A percentile compares a stretch with the other conserved stretches of the same genome.
phyloP scores from a whole-genome alignment of 1,139 yeast species.

The Nematodospora anomalae region DNA sequence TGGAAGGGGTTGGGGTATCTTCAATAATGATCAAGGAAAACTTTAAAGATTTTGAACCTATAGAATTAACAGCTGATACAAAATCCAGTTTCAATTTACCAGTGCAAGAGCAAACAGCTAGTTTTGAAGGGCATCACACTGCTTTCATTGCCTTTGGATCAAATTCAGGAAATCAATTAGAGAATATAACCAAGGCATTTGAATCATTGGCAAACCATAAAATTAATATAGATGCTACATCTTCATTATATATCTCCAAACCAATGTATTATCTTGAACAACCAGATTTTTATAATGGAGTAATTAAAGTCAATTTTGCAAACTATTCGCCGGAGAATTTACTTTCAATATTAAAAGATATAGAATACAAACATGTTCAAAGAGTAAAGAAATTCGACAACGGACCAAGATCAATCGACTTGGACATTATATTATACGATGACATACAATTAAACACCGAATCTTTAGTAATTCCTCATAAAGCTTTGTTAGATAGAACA shows the following conservation, averaged over 20 bases:
- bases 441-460: constrained; percentile 53
- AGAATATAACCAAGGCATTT: constrained; percentile 61
- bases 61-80: constrained; percentile 12
- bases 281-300: constrained; percentile 82
- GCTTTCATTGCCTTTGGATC: constrained; percentile 90
- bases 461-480: constrained; percentile 77
- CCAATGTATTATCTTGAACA: constrained; percentile 92
- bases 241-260: constrained; percentile 80
- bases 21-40: constrained; percentile 49
- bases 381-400: constrained; percentile 79
- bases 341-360: constrained; percentile 60
- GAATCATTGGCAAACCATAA: constrained; percentile 43
- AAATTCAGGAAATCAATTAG: constrained; percentile 71
- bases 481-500: constrained; percentile 81
- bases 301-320: constrained; percentile 55
- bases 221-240: constrained; percentile 57
- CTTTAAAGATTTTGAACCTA: constrained; percentile 28
- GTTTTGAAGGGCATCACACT: constrained; percentile 35
- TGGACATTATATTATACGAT: constrained; percentile 80
- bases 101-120: constrained; percentile 19
- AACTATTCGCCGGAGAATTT: constrained; percentile 62
- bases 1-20: constrained; percentile 89
- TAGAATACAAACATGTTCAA: constrained; percentile 72
- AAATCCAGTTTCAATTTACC: constrained; percentile 30
- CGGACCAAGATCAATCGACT: constrained; percentile 89